Evolutionary conservation across 1,139 yeast genomes (phyloP).

Genomic region (Hemisphaericaspora lyxosophila): DNA sequence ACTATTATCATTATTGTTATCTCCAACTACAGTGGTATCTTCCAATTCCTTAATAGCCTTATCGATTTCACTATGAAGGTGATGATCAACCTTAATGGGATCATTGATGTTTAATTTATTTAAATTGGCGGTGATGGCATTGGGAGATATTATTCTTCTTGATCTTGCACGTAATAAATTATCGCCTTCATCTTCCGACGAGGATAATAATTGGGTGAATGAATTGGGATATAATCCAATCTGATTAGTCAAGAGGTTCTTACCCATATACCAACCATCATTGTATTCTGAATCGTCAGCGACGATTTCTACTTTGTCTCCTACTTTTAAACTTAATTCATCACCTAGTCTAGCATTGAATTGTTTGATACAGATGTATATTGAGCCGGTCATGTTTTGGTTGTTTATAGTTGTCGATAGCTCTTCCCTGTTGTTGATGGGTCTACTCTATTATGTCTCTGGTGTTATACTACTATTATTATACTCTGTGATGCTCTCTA

Average conservation of each 20-base stretch:
- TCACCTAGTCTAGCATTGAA: conserved; percentile 87
- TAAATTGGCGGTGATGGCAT: neutral
- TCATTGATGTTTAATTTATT: neutral
- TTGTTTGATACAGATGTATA: conserved; percentile 70
- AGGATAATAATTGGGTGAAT: conserved; percentile 56
- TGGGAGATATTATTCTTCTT: conserved; percentile 43
- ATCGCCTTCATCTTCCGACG: conserved; percentile 16
- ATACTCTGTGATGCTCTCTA: too few species aligned
- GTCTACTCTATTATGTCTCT: too few species aligned
- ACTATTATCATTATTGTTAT: conserved; percentile 5
- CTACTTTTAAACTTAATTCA: conserved; percentile 75
- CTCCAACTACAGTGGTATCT: conserved; percentile 21
- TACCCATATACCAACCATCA: conserved; percentile 98
- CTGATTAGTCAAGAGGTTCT: conserved; percentile 63
- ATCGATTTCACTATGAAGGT: conserved; percentile 69
- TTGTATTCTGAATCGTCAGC: conserved; percentile 91
- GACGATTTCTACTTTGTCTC: conserved; percentile 84
- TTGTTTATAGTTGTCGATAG: too few species aligned
- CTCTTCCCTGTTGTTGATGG: too few species aligned
- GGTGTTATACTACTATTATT: too few species aligned
- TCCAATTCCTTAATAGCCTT: conserved; percentile 75
- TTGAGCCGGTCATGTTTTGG: conserved; percentile 12
- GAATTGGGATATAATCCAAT: conserved; percentile 90
- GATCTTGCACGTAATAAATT: conserved; percentile 51
- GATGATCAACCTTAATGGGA: neutral